phyloP scores from a whole-genome alignment of 441 rosid species.

The Erysimum cheiri region DNA sequence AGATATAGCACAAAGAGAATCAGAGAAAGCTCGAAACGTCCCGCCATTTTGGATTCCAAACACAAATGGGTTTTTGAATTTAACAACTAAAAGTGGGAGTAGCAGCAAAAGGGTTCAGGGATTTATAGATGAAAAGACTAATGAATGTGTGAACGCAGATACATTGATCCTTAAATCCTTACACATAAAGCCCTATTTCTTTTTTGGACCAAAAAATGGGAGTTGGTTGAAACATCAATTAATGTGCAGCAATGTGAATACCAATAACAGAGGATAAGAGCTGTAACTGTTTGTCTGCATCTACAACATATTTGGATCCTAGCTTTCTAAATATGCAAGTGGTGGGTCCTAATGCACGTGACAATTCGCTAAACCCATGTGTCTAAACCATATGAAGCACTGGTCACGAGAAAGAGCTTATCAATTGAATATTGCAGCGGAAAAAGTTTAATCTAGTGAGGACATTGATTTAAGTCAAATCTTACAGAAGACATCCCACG shows the following conservation, averaged over 20 bases:
- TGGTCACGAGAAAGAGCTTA: constrained; percentile 39
- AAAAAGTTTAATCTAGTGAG: constrained; percentile 32
- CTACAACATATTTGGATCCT: constrained; percentile 33
- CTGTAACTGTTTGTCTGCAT: constrained; percentile 43
- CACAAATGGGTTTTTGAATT: constrained; percentile 12
- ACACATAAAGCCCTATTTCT: background rate
- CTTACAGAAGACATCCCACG: constrained; percentile 41
- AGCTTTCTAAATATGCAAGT: constrained; percentile 36
- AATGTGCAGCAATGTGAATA: constrained; percentile 37
- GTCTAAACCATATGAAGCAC: constrained; percentile 38
- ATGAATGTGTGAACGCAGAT: constrained; percentile 33
- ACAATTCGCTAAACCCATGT: constrained; percentile 43
- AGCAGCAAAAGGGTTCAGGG: constrained; percentile 28
- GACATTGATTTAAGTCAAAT: constrained; percentile 26
- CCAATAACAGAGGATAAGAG: constrained; percentile 42
- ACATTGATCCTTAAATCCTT: constrained; percentile 33
- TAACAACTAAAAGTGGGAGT: constrained; percentile 11
- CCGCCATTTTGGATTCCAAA: constrained; percentile 38
- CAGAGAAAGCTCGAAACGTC: constrained; percentile 28
- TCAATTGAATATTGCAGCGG: constrained; percentile 39
- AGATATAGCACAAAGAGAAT: constrained; percentile 38
- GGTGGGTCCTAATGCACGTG: constrained; percentile 45
- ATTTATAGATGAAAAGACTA: constrained; percentile 28
- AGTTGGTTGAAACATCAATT: constrained; percentile 42
- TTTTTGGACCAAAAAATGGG: constrained; percentile 16